Evolutionary conservation across 1,284 basidiomycete genomes (phyloP).

Genomic region (Fomitopsis betulina): DNA sequence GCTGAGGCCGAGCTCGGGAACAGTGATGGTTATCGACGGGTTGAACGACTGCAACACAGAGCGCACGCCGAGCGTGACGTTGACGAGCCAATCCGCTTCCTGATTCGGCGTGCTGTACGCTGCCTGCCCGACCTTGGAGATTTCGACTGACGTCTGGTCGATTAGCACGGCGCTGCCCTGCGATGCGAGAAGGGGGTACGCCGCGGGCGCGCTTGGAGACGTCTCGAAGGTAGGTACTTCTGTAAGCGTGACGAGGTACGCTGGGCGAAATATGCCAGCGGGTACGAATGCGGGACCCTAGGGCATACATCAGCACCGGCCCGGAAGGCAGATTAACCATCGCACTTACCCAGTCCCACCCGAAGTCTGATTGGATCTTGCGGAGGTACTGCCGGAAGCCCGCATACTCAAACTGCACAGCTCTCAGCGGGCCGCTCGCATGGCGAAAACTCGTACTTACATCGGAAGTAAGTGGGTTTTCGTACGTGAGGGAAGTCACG

Average conservation of each 20-base stretch:
- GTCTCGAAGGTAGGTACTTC: constrained; percentile 15
- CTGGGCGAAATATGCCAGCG: constrained; percentile 49
- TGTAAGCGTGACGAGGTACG: constrained; percentile 41
- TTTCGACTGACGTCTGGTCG: constrained; percentile 50
- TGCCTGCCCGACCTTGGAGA: constrained; percentile 48
- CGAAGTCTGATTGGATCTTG: constrained; percentile 53
- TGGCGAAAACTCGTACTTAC: constrained; percentile 14
- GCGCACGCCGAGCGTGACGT: constrained; percentile 47
- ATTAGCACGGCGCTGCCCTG: constrained; percentile 36
- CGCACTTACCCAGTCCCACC: constrained; percentile 50
- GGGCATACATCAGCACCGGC: not conserved
- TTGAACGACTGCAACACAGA: constrained; percentile 32
- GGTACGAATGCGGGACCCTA: constrained; percentile 58
- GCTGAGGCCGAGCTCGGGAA: constrained; percentile 43
- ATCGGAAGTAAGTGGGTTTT: constrained; percentile 31
- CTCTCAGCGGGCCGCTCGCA: not conserved
- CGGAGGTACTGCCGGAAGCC: constrained; percentile 45
- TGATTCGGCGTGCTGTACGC: constrained; percentile 35
- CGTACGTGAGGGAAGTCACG: constrained; percentile 44
- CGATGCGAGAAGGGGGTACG: constrained; percentile 21
- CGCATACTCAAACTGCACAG: constrained; percentile 41
- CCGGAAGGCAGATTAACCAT: not conserved
- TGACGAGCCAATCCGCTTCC: constrained; percentile 50
- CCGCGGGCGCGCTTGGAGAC: constrained; percentile 13
- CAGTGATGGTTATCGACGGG: constrained; percentile 37